Evolutionary conservation across 2,329 filamentous ascomycete genomes (phyloP), one percentile per base, ranked within the genome.

Genomic region (Ophiostoma quercus): DNA sequence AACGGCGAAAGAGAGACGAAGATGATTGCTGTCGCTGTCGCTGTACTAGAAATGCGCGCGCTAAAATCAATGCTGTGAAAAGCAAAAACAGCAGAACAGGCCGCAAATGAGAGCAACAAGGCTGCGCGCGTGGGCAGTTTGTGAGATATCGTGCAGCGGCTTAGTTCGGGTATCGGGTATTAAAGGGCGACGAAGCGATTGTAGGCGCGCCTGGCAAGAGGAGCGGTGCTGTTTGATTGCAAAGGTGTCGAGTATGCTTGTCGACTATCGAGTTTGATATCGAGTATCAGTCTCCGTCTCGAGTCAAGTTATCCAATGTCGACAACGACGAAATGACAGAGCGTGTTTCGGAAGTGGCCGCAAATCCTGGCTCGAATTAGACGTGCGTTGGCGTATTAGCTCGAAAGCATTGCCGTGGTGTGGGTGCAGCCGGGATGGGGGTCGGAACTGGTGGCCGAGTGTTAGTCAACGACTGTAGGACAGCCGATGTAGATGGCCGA

Each of bases 311-410:
- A 16, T 34, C 12, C 25, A 25, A 34, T 29, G 7, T 34, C 41
- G 32, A 32, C 19, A 37, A 47, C 29, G 25, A 14, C 57, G 60
- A 60, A 25, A 60, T 29, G n/a, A 16, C 66, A 68, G 22, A 65
- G 62, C 62, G 62, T 65, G 62, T 39, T 14, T 65, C 34, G 32
- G 60, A 63, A 39, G 60, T n/a, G 14, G n/a, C 19, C 60, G 60
- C 60, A 37, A 37, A 37, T 34, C 51, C 22, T 29, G 22, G 51
- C 51, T 57, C 22, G n/a, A 57, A 57, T 22, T 57, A 57, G 51
- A 57, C 22, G 51, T 57, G 51, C 51, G 51, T 25, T 57, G 32
- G 19, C 60, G 60, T 63, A 37, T 63, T 63, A 63, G 60, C 60
- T 37, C 9, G 16, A 7, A 34, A 37, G 60, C 19, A 34, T 16